A percentile compares a stretch with the other conserved stretches of the same genome.
Evolutionary conservation across 2,329 filamentous ascomycete species (phyloP).

Genomic region (Achaetomium macrosporum): DNA sequence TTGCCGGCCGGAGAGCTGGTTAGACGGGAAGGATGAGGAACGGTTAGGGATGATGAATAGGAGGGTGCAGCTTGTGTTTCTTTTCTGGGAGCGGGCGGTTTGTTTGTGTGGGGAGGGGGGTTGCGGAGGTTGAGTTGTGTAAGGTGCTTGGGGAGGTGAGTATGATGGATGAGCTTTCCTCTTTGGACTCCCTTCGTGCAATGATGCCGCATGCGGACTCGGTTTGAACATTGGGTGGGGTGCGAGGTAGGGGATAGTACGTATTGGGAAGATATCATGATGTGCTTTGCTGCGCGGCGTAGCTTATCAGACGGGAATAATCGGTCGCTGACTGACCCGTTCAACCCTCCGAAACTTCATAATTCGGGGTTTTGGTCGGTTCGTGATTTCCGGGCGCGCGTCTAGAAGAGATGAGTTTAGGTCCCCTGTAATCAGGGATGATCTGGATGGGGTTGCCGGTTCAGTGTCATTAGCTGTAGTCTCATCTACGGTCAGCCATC

Average conservation of each 20-base stretch:
- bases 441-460: no score
- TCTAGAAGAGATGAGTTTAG: conserved; percentile 10
- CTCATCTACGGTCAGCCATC: no score
- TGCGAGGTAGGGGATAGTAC: no score
- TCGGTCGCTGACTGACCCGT: conserved; percentile 15
- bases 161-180: not conserved
- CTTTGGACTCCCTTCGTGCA: not conserved
- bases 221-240: no score
- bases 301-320: conserved; percentile 19
- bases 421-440: no score
- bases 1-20: conserved; percentile 20
- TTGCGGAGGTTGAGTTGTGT: conserved; percentile 16
- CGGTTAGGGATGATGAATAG: conserved; percentile 5
- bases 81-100: conserved; percentile 18
- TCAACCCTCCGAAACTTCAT: conserved; percentile 5
- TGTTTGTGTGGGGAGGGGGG: conserved; percentile 15
- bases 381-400: conserved; percentile 12
- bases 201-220: no score
- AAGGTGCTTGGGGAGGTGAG: conserved; percentile 16
- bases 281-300: no score
- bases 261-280: no score
- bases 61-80: conserved; percentile 15
- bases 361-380: conserved; percentile 10
- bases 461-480: no score
- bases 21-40: conserved; percentile 2